These are phyloP conservation scores for Chiua virens DNA, from an alignment of 768 basidiomycete genomes.

Conservation along the genomic window DNA sequence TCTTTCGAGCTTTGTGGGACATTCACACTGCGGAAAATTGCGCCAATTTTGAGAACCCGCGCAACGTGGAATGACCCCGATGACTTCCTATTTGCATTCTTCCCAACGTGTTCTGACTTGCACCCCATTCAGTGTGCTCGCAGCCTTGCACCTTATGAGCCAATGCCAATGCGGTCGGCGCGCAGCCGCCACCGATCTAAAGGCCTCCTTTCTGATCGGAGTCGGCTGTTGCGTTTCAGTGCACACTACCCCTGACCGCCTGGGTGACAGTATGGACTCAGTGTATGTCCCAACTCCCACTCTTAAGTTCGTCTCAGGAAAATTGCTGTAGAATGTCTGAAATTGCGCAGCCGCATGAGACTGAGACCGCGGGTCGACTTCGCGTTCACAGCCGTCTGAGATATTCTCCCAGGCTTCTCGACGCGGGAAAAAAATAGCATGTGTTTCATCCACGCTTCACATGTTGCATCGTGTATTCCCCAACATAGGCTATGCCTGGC, in stretches of 20 bases:
- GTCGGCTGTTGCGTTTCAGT: slow-evolving; percentile 11
- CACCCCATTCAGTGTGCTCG: neutral
- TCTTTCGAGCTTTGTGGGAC: neutral
- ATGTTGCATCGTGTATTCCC: too few species aligned
- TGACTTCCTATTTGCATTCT: neutral
- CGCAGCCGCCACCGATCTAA: slow-evolving; percentile 25
- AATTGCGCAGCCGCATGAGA: too few species aligned
- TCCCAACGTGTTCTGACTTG: slow-evolving; percentile 2
- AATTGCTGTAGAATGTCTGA: too few species aligned
- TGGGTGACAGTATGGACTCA: too few species aligned
- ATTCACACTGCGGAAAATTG: slow-evolving; percentile 20
- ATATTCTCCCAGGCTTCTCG: too few species aligned
- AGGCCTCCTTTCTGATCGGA: slow-evolving; percentile 24
- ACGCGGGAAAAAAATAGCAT: neutral
- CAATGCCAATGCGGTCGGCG: slow-evolving; percentile 19
- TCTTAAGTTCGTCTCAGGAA: too few species aligned
- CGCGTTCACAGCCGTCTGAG: too few species aligned
- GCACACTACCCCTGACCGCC: neutral
- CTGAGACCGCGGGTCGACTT: too few species aligned
- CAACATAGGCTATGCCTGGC: neutral
- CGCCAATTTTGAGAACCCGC: neutral
- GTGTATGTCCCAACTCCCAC: too few species aligned
- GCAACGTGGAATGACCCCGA: slow-evolving; percentile 1
- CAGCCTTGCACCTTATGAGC: neutral
- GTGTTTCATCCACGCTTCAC: neutral